phyloP scores from a whole-genome alignment of 768 basidiomycete genomes.

The Tricholomella constricta region DNA sequence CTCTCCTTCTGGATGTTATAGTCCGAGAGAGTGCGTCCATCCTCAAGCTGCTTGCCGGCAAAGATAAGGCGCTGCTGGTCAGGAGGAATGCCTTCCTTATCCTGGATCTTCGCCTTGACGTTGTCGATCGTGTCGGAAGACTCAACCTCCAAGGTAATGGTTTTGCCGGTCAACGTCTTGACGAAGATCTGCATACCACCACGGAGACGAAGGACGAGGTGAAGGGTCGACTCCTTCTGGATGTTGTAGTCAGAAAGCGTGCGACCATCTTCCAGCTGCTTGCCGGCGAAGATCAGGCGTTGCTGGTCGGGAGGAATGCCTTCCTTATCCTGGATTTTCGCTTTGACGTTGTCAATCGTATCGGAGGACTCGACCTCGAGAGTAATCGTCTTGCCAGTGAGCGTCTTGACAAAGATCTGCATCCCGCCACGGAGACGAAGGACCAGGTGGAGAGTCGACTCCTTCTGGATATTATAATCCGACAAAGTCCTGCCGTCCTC shows the following conservation, averaged over 20 bases:
- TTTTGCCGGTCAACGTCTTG: slow-evolving; percentile 75
- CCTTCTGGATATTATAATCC: slow-evolving; percentile 92
- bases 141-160: slow-evolving; percentile 75
- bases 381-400: slow-evolving; percentile 92
- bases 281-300: slow-evolving; percentile 88
- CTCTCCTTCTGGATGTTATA: slow-evolving; percentile 79
- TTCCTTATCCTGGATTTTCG: slow-evolving; percentile 83
- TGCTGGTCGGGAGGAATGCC: slow-evolving; percentile 88
- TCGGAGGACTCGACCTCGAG: slow-evolving; percentile 92
- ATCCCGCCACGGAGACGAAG: slow-evolving; percentile 88
- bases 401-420: slow-evolving; percentile 89
- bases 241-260: too few species aligned
- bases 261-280: too few species aligned
- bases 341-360: slow-evolving; percentile 90
- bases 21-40: slow-evolving; percentile 76
- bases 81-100: slow-evolving; percentile 80
- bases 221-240: too few species aligned
- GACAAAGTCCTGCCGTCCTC: slow-evolving; percentile 90
- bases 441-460: slow-evolving; percentile 81
- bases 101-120: too few species aligned
- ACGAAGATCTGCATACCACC: slow-evolving; percentile 79
- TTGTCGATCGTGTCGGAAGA: too few species aligned
- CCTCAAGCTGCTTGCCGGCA: slow-evolving; percentile 78
- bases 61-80: slow-evolving; percentile 82
- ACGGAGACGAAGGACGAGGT: too few species aligned